Evolutionary conservation across 257 asterid species (phyloP).

Genomic region (Parsonsia alboflavescens): DNA sequence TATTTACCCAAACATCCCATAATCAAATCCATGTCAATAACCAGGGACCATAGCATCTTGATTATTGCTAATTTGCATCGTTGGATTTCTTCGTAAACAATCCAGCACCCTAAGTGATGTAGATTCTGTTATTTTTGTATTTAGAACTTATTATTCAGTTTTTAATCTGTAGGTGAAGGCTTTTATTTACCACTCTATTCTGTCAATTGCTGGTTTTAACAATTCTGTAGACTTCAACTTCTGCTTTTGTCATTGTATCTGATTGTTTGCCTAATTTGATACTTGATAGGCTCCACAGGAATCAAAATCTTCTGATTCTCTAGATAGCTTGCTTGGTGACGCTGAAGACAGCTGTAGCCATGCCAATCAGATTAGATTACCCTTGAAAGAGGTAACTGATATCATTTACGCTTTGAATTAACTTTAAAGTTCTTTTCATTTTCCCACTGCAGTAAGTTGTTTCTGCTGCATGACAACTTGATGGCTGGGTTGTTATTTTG

Average conservation of each 20-base stretch:
- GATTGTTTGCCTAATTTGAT: constrained; percentile 17
- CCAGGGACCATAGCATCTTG: no score
- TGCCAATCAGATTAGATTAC: constrained; percentile 19
- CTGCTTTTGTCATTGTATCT: neutral
- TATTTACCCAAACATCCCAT: no score
- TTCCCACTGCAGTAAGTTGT: neutral
- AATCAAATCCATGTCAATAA: no score
- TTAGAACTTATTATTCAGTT: neutral
- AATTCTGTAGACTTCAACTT: neutral
- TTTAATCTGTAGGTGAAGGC: neutral
- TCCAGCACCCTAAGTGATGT: neutral
- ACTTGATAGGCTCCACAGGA: constrained; percentile 41
- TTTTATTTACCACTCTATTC: neutral
- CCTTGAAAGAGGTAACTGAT: constrained; percentile 51
- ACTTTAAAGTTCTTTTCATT: neutral
- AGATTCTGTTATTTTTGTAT: neutral
- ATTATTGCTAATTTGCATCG: neutral
- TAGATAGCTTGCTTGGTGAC: constrained; percentile 38
- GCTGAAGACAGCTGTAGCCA: constrained; percentile 27
- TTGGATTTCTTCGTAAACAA: neutral
- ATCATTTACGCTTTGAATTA: neutral
- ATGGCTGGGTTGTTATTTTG: neutral
- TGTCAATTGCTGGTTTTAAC: neutral
- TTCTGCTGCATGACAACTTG: neutral
- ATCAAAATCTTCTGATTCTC: constrained; percentile 47